Conservation (phyloP, 164 flowering plant genomes). For the Berberis vulgaris region DNA sequence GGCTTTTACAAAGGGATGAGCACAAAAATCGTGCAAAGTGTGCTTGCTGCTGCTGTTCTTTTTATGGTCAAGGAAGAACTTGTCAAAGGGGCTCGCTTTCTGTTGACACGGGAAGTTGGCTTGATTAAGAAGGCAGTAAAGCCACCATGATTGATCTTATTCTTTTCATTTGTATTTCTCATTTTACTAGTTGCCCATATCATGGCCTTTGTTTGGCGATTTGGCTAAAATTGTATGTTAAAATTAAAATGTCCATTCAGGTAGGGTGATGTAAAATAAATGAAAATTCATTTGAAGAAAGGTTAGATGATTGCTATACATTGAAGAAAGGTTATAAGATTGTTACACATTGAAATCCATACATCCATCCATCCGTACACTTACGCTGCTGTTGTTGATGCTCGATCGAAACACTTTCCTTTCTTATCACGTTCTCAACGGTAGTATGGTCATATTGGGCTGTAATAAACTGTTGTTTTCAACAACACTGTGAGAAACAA, state of each 20-base stretch:
- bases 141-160: conserved; percentile 17
- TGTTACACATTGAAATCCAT: too few relatives aligned
- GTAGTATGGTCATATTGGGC: too few relatives aligned
- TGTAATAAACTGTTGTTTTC: too few relatives aligned
- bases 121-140: conserved; percentile 17
- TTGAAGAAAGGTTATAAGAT: too few relatives aligned
- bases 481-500: too few relatives aligned
- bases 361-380: too few relatives aligned
- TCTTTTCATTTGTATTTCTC: not conserved
- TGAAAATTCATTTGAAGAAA: not conserved
- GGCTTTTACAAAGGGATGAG: conserved; percentile 90
- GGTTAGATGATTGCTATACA: not conserved
- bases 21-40: conserved; percentile 89
- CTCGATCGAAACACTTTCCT: too few relatives aligned
- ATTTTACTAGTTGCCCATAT: not conserved
- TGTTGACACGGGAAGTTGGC: conserved; percentile 30
- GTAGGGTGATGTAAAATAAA: conserved; percentile 3
- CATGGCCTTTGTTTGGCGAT: conserved; percentile 6
- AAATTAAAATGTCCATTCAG: conserved; percentile 5
- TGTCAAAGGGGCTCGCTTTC: conserved; percentile 43
- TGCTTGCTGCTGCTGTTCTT: conserved; percentile 84
- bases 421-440: too few relatives aligned
- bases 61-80: conserved; percentile 95
- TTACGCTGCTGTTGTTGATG: too few relatives aligned
- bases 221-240: conserved; percentile 3